Evolutionary conservation across 1,284 basidiomycete genomes (phyloP), one percentile per base, ranked within the genome.

Genomic region (Bjerkandera adusta): DNA sequence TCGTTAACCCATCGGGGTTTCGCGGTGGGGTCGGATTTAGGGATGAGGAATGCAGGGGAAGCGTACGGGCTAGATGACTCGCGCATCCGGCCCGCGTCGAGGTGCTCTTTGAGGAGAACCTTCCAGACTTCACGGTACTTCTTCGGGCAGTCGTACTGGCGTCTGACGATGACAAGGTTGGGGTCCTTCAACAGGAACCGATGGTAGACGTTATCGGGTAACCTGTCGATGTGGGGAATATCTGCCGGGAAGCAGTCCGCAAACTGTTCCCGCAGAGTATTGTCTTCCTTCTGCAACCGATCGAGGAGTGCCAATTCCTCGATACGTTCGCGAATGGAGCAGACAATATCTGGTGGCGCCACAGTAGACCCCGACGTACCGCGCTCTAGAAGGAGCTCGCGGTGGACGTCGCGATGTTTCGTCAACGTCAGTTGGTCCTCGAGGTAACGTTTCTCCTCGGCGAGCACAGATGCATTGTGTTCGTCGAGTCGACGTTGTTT

Each of bases 1-100:
- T 74, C 67, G 34, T 67, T 69, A 0, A 72, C 71, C 72, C 69
- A 72, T 0, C 65, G 56, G 0, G 70, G 68, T 0, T 64, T 33
- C 0, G 50, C 68, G 1, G 49, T 55, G 0, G 60, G 62, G 44
- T 73, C 69, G 0, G 60, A 30, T 45, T 75, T 75, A 0, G 68
- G 68, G 1, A 70, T 59, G 4, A 72, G 45, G 49, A 72, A 72
- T 0, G 67, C 58, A 0, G 68, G 69, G 0, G 66, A 70, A 0
- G 62, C 57, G 36, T 56, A 60, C 0, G 50, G 48, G 0, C 60
- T 64, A 1, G 48, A 49, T 15, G 26, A 29, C 4, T 39, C 32
- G 1, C 39, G 35, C 63, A 51, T 6, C 61, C 57, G 33, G 2
- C 57, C 54, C 1, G 52, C 53, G 4, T 24, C 48, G 12, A 57